A percentile compares a stretch with the other conserved stretches of the same genome.
These are phyloP conservation scores for Pyracantha coccinea DNA, from an alignment of 331 rosid genomes.

Conservation along the genomic window DNA sequence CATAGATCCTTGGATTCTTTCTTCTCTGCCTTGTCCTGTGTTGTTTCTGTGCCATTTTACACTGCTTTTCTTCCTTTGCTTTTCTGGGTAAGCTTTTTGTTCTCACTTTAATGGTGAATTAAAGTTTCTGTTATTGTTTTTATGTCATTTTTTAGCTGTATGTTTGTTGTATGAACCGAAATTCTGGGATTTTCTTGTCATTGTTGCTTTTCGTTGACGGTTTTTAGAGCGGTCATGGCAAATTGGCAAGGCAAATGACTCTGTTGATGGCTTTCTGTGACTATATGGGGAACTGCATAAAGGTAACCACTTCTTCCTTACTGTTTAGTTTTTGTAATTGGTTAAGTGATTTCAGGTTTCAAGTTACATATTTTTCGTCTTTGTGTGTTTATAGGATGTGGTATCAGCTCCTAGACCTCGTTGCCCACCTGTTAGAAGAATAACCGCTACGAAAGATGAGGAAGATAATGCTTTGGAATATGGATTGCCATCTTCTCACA, in stretches of 20 bases:
- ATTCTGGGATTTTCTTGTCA: neutral
- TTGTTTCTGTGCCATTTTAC: slow-evolving; percentile 94
- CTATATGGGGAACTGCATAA: slow-evolving; percentile 72
- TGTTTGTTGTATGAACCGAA: neutral
- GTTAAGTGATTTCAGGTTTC: neutral
- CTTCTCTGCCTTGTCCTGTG: slow-evolving; percentile 76
- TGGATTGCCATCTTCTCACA: slow-evolving; percentile 97
- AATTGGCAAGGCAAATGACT: slow-evolving; percentile 96
- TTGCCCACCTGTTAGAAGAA: slow-evolving; percentile 85
- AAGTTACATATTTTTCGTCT: slow-evolving; percentile 4
- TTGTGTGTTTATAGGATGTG: slow-evolving; percentile 47
- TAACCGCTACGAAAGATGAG: slow-evolving; percentile 86
- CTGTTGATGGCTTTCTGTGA: slow-evolving; percentile 94
- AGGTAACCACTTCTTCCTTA: slow-evolving; percentile 34
- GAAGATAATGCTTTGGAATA: slow-evolving; percentile 91
- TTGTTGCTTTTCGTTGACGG: slow-evolving; percentile 1
- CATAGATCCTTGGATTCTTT: slow-evolving; percentile 56
- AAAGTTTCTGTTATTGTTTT: neutral
- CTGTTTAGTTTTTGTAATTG: neutral
- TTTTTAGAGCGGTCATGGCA: slow-evolving; percentile 86
- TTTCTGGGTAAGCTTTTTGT: slow-evolving; percentile 60
- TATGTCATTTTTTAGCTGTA: neutral
- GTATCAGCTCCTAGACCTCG: slow-evolving; percentile 94
- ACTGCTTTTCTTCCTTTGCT: slow-evolving; percentile 94
- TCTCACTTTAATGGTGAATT: neutral